Conservation (phyloP, 1,284 basidiomycete genomes). For the Ustilago tritici region DNA sequence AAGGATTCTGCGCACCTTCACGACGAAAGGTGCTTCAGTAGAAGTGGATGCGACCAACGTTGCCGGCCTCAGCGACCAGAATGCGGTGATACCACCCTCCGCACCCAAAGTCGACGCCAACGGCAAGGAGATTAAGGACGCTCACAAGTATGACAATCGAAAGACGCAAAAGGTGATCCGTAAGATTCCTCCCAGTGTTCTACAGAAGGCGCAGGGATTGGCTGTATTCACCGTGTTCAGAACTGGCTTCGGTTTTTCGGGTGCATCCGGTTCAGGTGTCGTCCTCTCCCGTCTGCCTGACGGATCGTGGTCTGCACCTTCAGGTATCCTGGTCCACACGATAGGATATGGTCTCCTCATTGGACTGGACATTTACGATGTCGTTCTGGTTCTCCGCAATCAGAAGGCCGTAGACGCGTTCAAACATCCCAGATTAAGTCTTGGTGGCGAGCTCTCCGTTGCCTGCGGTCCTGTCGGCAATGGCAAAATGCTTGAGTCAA, state of each 20-base stretch:
- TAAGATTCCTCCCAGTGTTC: constrained; percentile 66
- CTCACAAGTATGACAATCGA: constrained; percentile 55
- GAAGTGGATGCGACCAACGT: constrained; percentile 47
- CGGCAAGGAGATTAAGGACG: constrained; percentile 49
- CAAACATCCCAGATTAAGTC: constrained; percentile 61
- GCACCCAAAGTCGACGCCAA: constrained; percentile 34
- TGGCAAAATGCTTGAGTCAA: constrained; percentile 65
- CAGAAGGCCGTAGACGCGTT: constrained; percentile 64
- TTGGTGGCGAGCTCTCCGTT: constrained; percentile 66
- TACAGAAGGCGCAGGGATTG: constrained; percentile 56
- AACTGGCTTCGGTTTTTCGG: constrained; percentile 60
- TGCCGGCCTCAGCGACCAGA: constrained; percentile 36
- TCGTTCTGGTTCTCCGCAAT: constrained; percentile 68
- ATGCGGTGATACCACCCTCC: constrained; percentile 32
- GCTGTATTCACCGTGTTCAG: constrained; percentile 69
- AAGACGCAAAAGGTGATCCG: constrained; percentile 68
- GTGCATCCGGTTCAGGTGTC: constrained; percentile 65
- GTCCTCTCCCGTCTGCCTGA: constrained; percentile 65
- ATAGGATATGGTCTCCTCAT: constrained; percentile 65
- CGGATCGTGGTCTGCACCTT: constrained; percentile 67
- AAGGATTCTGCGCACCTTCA: constrained; percentile 64
- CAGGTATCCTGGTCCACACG: constrained; percentile 67
- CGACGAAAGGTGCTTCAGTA: constrained; percentile 50
- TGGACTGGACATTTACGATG: constrained; percentile 70
- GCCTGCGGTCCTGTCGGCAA: constrained; percentile 70